A percentile compares a stretch with the other conserved stretches of the same genome.
These are phyloP conservation scores for Kurtzmaniella natalensis DNA, from an alignment of 1,139 yeast genomes.

Conservation along the genomic window DNA sequence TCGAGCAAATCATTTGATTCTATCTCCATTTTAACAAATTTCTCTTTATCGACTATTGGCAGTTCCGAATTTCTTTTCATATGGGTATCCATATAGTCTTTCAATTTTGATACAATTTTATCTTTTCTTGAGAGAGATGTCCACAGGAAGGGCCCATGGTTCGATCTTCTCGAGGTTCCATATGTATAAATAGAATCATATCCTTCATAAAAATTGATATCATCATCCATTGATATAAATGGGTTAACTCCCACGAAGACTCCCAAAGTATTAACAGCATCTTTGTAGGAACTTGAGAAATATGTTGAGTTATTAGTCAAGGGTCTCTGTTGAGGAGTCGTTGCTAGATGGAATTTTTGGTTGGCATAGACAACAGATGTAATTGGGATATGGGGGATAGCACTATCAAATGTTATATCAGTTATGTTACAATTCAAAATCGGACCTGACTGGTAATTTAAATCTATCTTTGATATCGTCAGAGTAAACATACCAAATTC, in stretches of 20 bases:
- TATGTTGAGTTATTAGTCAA: too few relatives aligned
- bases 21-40: constrained; percentile 7
- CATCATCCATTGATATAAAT: constrained; percentile 12
- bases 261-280: too few relatives aligned
- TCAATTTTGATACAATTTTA: constrained; percentile 22
- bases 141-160: constrained; percentile 40
- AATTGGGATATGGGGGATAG: too few relatives aligned
- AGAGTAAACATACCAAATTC: too few relatives aligned
- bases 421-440: too few relatives aligned
- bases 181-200: constrained; percentile 22
- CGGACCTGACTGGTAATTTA: too few relatives aligned
- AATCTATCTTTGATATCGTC: too few relatives aligned
- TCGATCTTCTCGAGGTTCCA: constrained; percentile 21
- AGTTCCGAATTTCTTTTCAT: not conserved
- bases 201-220: constrained; percentile 31
- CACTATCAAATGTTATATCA: too few relatives aligned
- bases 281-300: too few relatives aligned
- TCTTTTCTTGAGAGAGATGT: constrained; percentile 35
- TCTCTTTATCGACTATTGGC: not conserved
- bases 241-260: constrained; percentile 12
- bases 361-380: too few relatives aligned
- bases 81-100: constrained; percentile 12
- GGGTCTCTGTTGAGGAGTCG: too few relatives aligned
- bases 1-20: constrained; percentile 15
- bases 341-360: too few relatives aligned